These are phyloP conservation scores for Tetracladium marchalianum DNA, from an alignment of 495 filamentous ascomycete genomes.

Conservation along the genomic window DNA sequence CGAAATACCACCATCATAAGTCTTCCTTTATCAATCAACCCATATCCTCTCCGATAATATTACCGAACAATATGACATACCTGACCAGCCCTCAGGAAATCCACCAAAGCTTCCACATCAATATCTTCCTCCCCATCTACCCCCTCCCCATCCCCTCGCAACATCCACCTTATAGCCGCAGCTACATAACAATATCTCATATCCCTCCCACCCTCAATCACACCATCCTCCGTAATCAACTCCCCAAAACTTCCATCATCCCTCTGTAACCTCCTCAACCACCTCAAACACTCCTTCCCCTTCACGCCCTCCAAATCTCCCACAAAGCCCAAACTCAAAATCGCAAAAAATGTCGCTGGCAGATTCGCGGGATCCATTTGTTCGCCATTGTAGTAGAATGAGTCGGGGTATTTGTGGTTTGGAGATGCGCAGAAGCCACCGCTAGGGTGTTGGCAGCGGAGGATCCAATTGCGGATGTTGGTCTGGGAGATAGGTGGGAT, in stretches of 20 bases:
- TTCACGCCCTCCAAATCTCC: conserved; percentile 64
- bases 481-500: conserved; percentile 48
- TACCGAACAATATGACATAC: conserved; percentile 27
- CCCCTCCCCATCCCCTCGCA: conserved; percentile 40
- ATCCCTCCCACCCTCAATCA: conserved; percentile 69
- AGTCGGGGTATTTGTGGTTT: conserved; percentile 24
- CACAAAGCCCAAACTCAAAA: conserved; percentile 62
- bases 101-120: conserved; percentile 55
- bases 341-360: conserved; percentile 79
- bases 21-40: conserved; percentile 39
- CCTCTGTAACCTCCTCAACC: conserved; percentile 71
- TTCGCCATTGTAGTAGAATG: conserved; percentile 29
- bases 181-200: conserved; percentile 81
- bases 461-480: conserved; percentile 60
- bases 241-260: conserved; percentile 89
- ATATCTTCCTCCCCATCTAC: conserved; percentile 60
- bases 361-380: conserved; percentile 74
- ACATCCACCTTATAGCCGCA: conserved; percentile 69
- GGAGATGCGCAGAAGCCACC: conserved; percentile 80
- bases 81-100: conserved; percentile 62
- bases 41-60: neutral
- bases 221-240: conserved; percentile 46
- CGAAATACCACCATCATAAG: conserved; percentile 83
- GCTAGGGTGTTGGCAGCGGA: conserved; percentile 60
- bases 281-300: conserved; percentile 54